Evolutionary conservation across 345 rosid genomes (phyloP).

Genomic region (Eutrema japonicum): DNA sequence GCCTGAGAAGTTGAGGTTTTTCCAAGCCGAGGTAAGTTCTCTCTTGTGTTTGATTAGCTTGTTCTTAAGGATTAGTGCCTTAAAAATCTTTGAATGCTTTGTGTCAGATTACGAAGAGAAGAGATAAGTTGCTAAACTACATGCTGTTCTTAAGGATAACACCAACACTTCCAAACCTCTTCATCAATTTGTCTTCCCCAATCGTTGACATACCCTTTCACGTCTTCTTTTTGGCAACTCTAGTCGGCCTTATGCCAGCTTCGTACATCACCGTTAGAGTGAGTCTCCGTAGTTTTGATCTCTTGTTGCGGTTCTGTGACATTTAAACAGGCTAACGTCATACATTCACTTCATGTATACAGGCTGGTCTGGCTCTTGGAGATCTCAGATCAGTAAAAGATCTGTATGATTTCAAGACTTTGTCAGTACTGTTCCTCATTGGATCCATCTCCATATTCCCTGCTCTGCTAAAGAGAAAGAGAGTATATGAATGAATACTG

Average conservation of each 20-base stretch:
- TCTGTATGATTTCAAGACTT: conserved; percentile 74
- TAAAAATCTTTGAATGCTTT: neutral
- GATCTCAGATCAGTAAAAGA: conserved; percentile 82
- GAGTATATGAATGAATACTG: conserved; percentile 57
- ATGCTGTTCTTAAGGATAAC: conserved; percentile 96
- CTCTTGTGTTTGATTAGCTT: neutral
- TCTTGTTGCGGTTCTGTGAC: neutral
- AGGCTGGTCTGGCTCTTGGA: conserved; percentile 88
- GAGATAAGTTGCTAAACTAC: conserved; percentile 90
- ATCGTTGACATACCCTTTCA: conserved; percentile 95
- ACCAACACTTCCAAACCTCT: conserved; percentile 92
- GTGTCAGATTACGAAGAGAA: conserved; percentile 72
- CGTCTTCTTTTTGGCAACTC: conserved; percentile 85
- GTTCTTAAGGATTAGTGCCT: conserved; percentile 8
- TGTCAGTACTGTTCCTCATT: conserved; percentile 70
- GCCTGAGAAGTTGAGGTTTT: conserved; percentile 91
- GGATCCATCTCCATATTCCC: conserved; percentile 70
- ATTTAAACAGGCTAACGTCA: conserved; percentile 12
- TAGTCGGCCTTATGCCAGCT: conserved; percentile 92
- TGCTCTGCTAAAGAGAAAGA: conserved; percentile 78
- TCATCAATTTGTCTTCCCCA: conserved; percentile 97
- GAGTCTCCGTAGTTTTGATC: conserved; percentile 34
- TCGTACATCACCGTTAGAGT: conserved; percentile 93
- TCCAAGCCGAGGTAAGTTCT: conserved; percentile 80
- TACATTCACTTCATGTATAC: conserved; percentile 16